Base-by-base conservation (phyloP, 257 asterid genomes). In the Solanum chaucha region DNA sequence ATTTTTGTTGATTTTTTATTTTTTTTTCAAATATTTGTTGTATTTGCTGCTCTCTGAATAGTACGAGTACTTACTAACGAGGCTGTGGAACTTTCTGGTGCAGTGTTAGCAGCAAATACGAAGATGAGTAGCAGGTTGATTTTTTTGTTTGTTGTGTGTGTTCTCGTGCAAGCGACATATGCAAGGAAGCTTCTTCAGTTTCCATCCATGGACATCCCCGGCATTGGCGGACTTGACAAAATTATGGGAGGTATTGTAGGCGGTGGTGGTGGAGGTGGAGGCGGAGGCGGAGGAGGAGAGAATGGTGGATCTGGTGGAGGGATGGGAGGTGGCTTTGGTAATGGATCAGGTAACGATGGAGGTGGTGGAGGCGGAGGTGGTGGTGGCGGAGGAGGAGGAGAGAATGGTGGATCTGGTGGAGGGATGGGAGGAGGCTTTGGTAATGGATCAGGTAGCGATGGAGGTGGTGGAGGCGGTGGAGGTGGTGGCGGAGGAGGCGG, bases 171-270 rank as follows among this genome's bases (percentile, higher is more conserved):
- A 48, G 61, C 85, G 15, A 48, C 68, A 10, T 30, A 15, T 81
- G 85, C 85, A 30, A 48, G 85, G 85, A 81, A 81, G 68, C 70
- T 81, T 81, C 68, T 81, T 9, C 85, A 81, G 67, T 28, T 81
- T 48, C 68, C 44, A 48, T 30, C 85, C 1, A 13, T 34, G 22
- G 22, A 17, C 65, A 46, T 80, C 68, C 41, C 10, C 28, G 68
- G 28, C 20, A 17, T 81, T 5, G 28, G 9, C 13, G 85, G 70
- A 81, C 22, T 81, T 10, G 85, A 81, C 4, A 38, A 81, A 19
- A 17, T 81, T 48, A 48, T 81, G 19, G 44, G 30, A 17, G 65
- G 40, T 80, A 28, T 28, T 17, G 67, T 34, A 11, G 68, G 85
- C 8, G 68, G 41, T 0, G 85, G 85, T 3, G 85, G 68, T 1